These are phyloP conservation scores for Xylaria sp. DNA, from an alignment of 2,329 filamentous ascomycete species.

Conservation along the genomic window DNA sequence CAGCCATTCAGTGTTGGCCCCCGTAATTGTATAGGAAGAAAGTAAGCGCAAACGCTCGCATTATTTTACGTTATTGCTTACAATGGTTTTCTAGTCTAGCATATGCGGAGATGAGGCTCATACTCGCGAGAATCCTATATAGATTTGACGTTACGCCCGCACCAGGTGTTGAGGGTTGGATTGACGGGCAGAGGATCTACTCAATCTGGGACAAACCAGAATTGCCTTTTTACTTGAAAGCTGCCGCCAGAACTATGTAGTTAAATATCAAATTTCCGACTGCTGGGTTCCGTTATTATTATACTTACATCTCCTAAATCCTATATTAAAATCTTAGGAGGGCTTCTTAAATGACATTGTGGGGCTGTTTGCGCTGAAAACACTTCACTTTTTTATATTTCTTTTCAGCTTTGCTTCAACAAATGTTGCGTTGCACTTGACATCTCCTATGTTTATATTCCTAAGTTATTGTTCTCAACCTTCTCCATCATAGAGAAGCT, in stretches of 20 bases:
- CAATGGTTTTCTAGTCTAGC: conserved; percentile 46
- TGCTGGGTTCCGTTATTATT: neutral
- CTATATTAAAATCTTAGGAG: neutral
- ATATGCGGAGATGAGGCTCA: conserved; percentile 56
- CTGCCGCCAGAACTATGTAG: neutral
- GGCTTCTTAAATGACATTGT: too few relatives aligned
- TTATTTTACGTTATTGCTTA: conserved; percentile 3
- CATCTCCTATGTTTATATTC: too few relatives aligned
- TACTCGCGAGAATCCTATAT: conserved; percentile 54
- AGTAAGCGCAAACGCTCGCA: conserved; percentile 43
- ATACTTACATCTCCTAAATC: neutral
- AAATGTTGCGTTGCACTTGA: too few relatives aligned
- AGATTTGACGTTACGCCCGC: conserved; percentile 54
- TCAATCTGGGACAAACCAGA: conserved; percentile 48
- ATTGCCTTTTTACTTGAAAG: conserved; percentile 5
- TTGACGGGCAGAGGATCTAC: conserved; percentile 46
- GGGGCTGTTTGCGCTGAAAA: too few relatives aligned
- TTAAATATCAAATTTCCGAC: neutral
- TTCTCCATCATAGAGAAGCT: neutral
- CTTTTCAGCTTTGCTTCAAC: too few relatives aligned
- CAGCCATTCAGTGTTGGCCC: conserved; percentile 57
- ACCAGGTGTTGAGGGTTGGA: conserved; percentile 47
- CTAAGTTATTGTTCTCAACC: neutral
- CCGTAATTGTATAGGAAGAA: conserved; percentile 56
- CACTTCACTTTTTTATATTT: too few relatives aligned